Base-by-base conservation (phyloP, 2,329 filamentous ascomycete species). In the Cladophialophora exuberans region DNA sequence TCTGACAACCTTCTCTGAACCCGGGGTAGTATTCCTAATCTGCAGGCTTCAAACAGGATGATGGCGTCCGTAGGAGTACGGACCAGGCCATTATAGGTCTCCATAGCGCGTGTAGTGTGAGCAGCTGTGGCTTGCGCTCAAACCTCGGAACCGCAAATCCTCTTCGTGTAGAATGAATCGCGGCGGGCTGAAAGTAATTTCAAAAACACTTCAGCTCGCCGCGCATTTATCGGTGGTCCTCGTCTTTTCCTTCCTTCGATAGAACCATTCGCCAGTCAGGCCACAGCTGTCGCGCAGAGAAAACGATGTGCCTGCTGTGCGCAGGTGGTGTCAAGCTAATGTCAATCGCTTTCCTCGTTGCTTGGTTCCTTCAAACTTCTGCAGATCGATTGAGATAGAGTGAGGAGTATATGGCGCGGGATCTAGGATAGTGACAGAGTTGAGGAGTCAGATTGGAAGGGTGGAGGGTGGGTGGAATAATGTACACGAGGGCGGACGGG, bases 1-100 rank as follows among this genome's bases (percentile, higher is more conserved):
- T 99, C 94, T 2, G 94, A 97, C 56, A 97, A 76, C 66, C 94
- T 83, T 64, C 94, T 83, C 76, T 97, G 94, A 4, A 99, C 94
- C 63, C 94, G 85, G 25, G 94, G 94, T 43, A 97, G 78, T 44
- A 96, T 79, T 51, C 94, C 94, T 41, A 96, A 80, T 62, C 93
- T 83, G 73, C 93, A 99, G 57, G 94, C 94, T 75, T 97, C 94
- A 70, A 99, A 97, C n/a, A 99, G 81, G 70, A 97, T 92, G 76
- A 99, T 97, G 65, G 94, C 94, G 75, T 99, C 94, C 67, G 86
- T 87, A 33, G 94, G 93, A n/a, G 92, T 95, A 75, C 92, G 89
- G 69, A 99, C 92, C 71, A 90, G 88, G 60, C 94, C 94, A 77
- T 93, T 83, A 70, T 97, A 99, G 42, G 94, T 99, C 78, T 99